A percentile compares a stretch with the other conserved stretches of the same genome.
phyloP scores from a whole-genome alignment of 768 basidiomycete genomes.

The Lactarius quietus region DNA sequence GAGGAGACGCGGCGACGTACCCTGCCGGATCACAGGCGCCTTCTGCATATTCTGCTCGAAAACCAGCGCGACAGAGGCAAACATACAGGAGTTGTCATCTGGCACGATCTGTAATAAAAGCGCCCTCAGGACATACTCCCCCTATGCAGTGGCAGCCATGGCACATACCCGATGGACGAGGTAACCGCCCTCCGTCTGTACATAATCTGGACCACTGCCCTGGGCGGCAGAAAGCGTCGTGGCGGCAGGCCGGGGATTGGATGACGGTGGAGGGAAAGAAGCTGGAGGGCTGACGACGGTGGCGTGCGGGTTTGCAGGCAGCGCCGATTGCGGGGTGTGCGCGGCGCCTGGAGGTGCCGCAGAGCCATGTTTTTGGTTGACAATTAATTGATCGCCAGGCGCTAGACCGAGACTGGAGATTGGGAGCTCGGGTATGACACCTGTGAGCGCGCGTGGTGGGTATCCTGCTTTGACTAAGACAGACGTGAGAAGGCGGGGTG shows the following conservation, averaged over 20 bases:
- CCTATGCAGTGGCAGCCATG: constrained; percentile 7
- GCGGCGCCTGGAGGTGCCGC: constrained; percentile 23
- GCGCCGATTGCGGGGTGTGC: constrained; percentile 9
- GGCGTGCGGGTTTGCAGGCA: constrained; percentile 28
- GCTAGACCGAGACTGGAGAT: constrained; percentile 73
- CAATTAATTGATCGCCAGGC: constrained; percentile 83
- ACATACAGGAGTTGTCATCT: constrained; percentile 97
- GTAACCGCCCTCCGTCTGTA: constrained; percentile 58
- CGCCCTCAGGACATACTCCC: constrained; percentile 6
- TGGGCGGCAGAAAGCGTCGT: constrained; percentile 25
- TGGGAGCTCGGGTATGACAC: constrained; percentile 65
- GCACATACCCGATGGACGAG: constrained; percentile 66
- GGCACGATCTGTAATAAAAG: constrained; percentile 64
- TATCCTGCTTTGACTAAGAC: constrained; percentile 75
- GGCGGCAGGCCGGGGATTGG: constrained; percentile 25
- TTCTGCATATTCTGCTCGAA: constrained; percentile 81
- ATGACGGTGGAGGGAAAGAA: constrained; percentile 25
- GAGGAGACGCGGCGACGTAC: constrained; percentile 40
- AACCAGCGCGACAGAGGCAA: constrained; percentile 79
- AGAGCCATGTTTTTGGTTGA: constrained; percentile 44
- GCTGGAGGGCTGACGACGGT: constrained; percentile 28
- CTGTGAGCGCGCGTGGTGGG: constrained; percentile 69
- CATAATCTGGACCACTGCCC: constrained; percentile 49
- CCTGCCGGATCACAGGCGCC: constrained; percentile 65
- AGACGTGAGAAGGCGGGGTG: constrained; percentile 1